Conservation (phyloP, 139 green algal genomes). For the Spirogloea muscicola region DNA sequence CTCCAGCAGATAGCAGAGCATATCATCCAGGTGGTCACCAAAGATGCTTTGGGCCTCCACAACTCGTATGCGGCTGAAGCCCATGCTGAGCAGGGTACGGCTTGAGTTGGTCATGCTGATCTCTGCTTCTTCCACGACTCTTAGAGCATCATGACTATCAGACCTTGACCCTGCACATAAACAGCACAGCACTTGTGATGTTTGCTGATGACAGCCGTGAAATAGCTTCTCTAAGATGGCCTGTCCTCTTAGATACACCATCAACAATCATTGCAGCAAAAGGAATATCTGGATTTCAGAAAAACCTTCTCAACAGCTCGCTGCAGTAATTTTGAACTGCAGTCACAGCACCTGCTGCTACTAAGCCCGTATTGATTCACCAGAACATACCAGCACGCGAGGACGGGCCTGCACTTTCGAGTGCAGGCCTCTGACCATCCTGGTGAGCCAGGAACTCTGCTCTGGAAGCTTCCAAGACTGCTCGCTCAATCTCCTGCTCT, state of each 20-base stretch:
- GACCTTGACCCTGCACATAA: too few species aligned
- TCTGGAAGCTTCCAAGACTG: conserved; percentile 27
- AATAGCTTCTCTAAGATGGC: not conserved
- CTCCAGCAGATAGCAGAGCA: conserved; percentile 34
- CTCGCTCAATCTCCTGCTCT: conserved; percentile 14
- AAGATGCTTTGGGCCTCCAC: conserved; percentile 29
- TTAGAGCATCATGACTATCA: too few species aligned
- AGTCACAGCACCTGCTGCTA: too few species aligned
- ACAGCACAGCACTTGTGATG: too few species aligned
- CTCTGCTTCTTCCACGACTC: too few species aligned
- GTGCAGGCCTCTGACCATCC: not conserved
- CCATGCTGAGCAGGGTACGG: conserved; percentile 23
- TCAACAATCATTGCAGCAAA: not conserved
- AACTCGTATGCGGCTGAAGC: conserved; percentile 15
- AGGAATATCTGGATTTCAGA: too few species aligned
- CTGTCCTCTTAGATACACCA: not conserved
- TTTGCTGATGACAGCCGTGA: not conserved
- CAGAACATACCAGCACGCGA: too few species aligned
- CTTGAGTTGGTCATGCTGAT: not conserved
- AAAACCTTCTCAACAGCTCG: too few species aligned
- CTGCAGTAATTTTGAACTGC: too few species aligned
- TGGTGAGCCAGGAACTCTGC: conserved; percentile 9
- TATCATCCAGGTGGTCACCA: conserved; percentile 26
- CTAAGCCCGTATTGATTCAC: too few species aligned
- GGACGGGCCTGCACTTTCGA: too few species aligned